Evolutionary conservation across 345 rosid genomes (phyloP).

Genomic region (Hirschfeldia incana): DNA sequence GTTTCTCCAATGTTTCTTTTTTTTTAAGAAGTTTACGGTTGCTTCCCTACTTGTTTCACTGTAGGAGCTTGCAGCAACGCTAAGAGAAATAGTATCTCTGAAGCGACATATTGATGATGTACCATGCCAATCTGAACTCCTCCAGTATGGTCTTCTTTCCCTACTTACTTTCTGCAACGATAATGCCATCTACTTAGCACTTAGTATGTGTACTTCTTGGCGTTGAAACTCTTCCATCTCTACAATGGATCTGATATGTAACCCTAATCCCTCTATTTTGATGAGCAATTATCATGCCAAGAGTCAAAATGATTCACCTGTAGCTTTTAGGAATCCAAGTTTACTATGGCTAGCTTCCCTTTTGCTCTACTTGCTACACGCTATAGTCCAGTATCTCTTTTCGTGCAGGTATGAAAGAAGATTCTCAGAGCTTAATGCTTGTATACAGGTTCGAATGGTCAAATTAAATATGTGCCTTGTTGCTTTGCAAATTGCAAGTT

Average conservation of each 20-base stretch:
- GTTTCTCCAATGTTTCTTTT: neutral
- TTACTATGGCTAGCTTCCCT: neutral
- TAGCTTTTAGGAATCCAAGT: neutral
- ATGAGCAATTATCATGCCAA: no score
- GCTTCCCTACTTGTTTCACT: neutral
- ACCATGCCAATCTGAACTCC: slow-evolving; percentile 74
- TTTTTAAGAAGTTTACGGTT: slow-evolving; percentile 1
- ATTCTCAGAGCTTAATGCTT: slow-evolving; percentile 67
- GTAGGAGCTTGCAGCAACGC: slow-evolving; percentile 71
- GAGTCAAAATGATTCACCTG: no score
- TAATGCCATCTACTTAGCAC: neutral
- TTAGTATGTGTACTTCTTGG: neutral
- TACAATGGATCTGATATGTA: no score
- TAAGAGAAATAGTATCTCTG: slow-evolving; percentile 53
- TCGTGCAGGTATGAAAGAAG: slow-evolving; percentile 73
- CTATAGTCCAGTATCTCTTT: slow-evolving; percentile 22
- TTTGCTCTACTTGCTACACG: neutral
- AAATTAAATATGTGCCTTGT: slow-evolving; percentile 17
- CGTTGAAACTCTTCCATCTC: no score
- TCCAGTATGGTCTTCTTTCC: slow-evolving; percentile 58
- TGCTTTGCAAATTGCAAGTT: neutral
- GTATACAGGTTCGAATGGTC: slow-evolving; percentile 61
- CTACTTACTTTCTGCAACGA: neutral
- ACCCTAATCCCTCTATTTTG: no score
- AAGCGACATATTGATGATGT: slow-evolving; percentile 67